phyloP scores from a whole-genome alignment of 345 rosid species.

The Acer yangbiense region DNA sequence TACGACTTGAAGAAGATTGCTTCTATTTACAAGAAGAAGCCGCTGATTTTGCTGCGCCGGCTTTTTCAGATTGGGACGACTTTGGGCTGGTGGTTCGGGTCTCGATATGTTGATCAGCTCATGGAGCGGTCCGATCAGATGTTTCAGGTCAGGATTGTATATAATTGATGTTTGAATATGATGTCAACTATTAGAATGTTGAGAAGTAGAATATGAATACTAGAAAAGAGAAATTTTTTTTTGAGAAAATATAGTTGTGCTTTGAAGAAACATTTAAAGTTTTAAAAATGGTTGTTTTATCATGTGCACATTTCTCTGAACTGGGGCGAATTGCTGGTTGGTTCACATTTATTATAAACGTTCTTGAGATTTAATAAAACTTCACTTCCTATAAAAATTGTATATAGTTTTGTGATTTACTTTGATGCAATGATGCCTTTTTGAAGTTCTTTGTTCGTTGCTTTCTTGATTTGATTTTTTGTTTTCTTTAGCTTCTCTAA shows the following conservation, averaged over 20 bases:
- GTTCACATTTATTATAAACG: neutral
- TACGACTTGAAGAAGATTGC: constrained; percentile 56
- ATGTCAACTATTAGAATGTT: neutral
- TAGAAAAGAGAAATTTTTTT: neutral
- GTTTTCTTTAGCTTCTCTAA: neutral
- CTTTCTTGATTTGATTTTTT: neutral
- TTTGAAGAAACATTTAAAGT: neutral
- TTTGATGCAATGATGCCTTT: neutral
- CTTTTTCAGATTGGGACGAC: constrained; percentile 68
- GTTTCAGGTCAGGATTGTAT: constrained; percentile 58
- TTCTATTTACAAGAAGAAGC: constrained; percentile 60
- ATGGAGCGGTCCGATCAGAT: constrained; percentile 64
- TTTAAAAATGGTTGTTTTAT: too few species aligned
- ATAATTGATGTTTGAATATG: neutral
- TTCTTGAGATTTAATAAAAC: too few species aligned
- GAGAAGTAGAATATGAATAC: neutral
- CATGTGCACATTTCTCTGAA: neutral
- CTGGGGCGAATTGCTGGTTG: neutral
- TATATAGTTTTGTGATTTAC: neutral
- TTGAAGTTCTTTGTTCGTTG: neutral
- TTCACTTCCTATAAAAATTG: too few species aligned
- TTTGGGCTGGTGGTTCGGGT: constrained; percentile 77
- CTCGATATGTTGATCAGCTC: constrained; percentile 61
- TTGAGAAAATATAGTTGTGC: neutral
- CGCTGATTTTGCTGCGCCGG: constrained; percentile 69